These are phyloP conservation scores for Nidula niveotomentosa DNA, from an alignment of 1,284 basidiomycete species.

Conservation along the genomic window DNA sequence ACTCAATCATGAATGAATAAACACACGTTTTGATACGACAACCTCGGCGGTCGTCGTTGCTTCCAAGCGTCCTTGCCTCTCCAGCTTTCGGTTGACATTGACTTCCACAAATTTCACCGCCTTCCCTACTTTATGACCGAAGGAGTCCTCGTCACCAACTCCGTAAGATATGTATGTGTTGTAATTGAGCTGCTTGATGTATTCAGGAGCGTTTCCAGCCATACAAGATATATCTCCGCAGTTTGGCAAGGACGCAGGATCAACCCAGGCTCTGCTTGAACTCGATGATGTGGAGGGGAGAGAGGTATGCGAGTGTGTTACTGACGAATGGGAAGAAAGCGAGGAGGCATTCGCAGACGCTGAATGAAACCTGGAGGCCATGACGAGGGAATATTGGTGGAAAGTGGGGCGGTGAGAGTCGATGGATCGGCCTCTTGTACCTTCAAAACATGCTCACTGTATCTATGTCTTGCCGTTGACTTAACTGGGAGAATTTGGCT, in stretches of 20 bases:
- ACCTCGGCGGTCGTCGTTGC: constrained; percentile 61
- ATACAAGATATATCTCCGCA: constrained; percentile 53
- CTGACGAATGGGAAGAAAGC: constrained; percentile 18
- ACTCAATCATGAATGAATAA: neutral
- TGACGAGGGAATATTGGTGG: constrained; percentile 8
- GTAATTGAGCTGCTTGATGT: constrained; percentile 61
- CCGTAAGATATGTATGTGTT: constrained; percentile 69
- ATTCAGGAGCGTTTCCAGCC: constrained; percentile 57
- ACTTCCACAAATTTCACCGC: constrained; percentile 60
- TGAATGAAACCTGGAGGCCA: constrained; percentile 25
- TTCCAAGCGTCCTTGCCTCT: constrained; percentile 48
- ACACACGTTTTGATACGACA: constrained; percentile 55
- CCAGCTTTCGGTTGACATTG: constrained; percentile 40
- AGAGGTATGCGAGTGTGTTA: constrained; percentile 13
- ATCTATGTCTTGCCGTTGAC: constrained; percentile 14
- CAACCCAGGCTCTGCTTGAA: constrained; percentile 47
- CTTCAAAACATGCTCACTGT: constrained; percentile 11
- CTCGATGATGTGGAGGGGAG: constrained; percentile 9
- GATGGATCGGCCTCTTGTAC: constrained; percentile 14
- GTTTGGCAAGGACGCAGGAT: constrained; percentile 55
- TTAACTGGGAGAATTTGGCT: constrained; percentile 20
- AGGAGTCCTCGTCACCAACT: constrained; percentile 57
- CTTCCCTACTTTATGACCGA: constrained; percentile 59
- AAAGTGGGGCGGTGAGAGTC: constrained; percentile 8
- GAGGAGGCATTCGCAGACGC: constrained; percentile 17